Base-by-base conservation (phyloP, 768 basidiomycete species). In the Boletus huronensis region DNA sequence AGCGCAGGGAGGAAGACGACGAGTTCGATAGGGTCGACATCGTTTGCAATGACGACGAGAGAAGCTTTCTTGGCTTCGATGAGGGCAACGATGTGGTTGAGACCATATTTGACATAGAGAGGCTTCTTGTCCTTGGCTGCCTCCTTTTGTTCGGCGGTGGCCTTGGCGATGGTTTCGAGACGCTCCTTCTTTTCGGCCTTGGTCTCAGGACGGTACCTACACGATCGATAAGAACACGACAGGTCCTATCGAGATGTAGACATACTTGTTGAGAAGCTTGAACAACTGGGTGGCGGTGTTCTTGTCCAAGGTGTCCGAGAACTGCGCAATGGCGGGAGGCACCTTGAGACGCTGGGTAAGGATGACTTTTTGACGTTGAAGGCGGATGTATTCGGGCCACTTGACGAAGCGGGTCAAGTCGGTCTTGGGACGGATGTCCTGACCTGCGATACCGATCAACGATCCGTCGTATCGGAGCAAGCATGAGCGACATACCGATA, bases 11-110 rank as follows among this genome's bases (percentile, higher is more conserved):
- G 82, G 87, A 92, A 98, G 75, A 99, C 84, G 61, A 99, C 96
- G 66, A 99, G 88, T 78, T 99, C 96, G 60, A 98, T 97, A 39
- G 96, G 96, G 81, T 99, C 96, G 57, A 99, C 96, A 72, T 98
- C 95, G 72, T 98, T 93, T 35, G 90, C 93, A 62, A 98, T 96
- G 75, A 93, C 83, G 61, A 98, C 95, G 55, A 98, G 86, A 42
- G 88, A 82, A 38, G 95, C 95, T 80, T 98, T 98, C 84, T 99
- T 98, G 68, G 90, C 90, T 79, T 99, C 95, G 51, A 93, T 81
- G 70, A 98, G 88, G 55, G 93, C 94, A 61, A 98, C 92, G 63
- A 84, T 83, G 80, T 98, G 96, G 85, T 98, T 98, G 46, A 98
- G 81, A 68, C 96, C 96, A 73, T 93, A 94, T 77, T 98, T 98